phyloP scores from a whole-genome alignment of 768 basidiomycete genomes.

The Leucocoprinus sp. region DNA sequence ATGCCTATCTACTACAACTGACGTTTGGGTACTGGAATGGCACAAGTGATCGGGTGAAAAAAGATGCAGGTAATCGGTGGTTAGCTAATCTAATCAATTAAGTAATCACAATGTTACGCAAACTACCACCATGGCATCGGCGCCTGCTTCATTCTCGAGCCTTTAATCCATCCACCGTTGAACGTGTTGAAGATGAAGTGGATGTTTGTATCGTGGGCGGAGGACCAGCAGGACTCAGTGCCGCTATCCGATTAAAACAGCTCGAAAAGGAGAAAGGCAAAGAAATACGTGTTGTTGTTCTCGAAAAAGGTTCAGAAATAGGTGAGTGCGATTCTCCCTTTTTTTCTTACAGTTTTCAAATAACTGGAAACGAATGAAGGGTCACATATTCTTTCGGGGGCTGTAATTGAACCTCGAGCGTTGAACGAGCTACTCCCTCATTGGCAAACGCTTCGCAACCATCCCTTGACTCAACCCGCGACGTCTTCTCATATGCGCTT shows the following conservation, averaged over 20 bases:
- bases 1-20: too few relatives aligned
- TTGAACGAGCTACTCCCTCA: slow-evolving; percentile 85
- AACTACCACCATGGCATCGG: too few relatives aligned
- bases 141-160: slow-evolving; percentile 10
- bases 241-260: slow-evolving; percentile 95
- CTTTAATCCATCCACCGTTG: slow-evolving; percentile 53
- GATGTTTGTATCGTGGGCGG: slow-evolving; percentile 97
- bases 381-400: slow-evolving; percentile 91
- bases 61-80: too few relatives aligned
- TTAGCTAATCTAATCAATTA: too few relatives aligned
- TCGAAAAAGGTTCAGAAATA: slow-evolving; percentile 92
- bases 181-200: slow-evolving; percentile 84
- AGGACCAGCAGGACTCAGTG: slow-evolving; percentile 90
- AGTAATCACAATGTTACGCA: too few relatives aligned
- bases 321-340: slow-evolving; percentile 33
- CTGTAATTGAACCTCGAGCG: slow-evolving; percentile 88
- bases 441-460: slow-evolving; percentile 57
- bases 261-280: slow-evolving; percentile 72
- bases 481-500: slow-evolving; percentile 79
- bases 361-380: slow-evolving; percentile 35
- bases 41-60: too few relatives aligned
- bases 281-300: slow-evolving; percentile 84
- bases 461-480: slow-evolving; percentile 78
- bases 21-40: too few relatives aligned
- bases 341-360: neutral